A percentile compares a stretch with the other conserved stretches of the same genome.
Conservation (phyloP, 2,329 filamentous ascomycete species). For the Plectosphaerella plurivora region DNA sequence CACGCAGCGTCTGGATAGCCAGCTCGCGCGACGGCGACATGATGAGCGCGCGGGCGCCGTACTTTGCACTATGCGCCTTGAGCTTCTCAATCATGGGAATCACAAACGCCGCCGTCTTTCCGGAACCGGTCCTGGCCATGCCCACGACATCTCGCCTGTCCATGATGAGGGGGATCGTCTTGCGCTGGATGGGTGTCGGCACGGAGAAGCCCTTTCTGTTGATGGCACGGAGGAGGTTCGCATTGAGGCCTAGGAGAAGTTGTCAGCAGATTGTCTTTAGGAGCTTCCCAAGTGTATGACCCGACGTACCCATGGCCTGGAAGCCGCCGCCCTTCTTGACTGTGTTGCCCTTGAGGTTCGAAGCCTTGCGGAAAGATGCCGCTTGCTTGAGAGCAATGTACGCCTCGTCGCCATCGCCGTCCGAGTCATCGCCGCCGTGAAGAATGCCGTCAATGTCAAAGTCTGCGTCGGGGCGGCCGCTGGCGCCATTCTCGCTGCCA, state of each 20-base stretch:
- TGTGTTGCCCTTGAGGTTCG: slow-evolving; percentile 76
- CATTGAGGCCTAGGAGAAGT: slow-evolving; percentile 58
- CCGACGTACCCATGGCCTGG: slow-evolving; percentile 74
- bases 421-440: slow-evolving; percentile 48
- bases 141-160: slow-evolving; percentile 94
- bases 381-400: slow-evolving; percentile 89
- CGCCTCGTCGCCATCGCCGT: slow-evolving; percentile 70
- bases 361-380: slow-evolving; percentile 79
- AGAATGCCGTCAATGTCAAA: slow-evolving; percentile 60
- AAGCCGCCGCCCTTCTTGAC: slow-evolving; percentile 97
- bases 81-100: slow-evolving; percentile 97
- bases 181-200: slow-evolving; percentile 94
- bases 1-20: slow-evolving; percentile 90
- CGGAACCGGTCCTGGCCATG: slow-evolving; percentile 97
- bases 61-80: slow-evolving; percentile 78
- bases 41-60: slow-evolving; percentile 82
- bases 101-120: slow-evolving; percentile 97
- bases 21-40: slow-evolving; percentile 91
- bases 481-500: slow-evolving; percentile 30
- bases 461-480: slow-evolving; percentile 29
- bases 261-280: slow-evolving; percentile 2
- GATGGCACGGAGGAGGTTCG: slow-evolving; percentile 83
- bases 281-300: slow-evolving; percentile 5
- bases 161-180: slow-evolving; percentile 88
- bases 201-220: slow-evolving; percentile 91